Evolutionary conservation across 306 rosid species (phyloP).

Genomic region (Canavalia gladiata): DNA sequence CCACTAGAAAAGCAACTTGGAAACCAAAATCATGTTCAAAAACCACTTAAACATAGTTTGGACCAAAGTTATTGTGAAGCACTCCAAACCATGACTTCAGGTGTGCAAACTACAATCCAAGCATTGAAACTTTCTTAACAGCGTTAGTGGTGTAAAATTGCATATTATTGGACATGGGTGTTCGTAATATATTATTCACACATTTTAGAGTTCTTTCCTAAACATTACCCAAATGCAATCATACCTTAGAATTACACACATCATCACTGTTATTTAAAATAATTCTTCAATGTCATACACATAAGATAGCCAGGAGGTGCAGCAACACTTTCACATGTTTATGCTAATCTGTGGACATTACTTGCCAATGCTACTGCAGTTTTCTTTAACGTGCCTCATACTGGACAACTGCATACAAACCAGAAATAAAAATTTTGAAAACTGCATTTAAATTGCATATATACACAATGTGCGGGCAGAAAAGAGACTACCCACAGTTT

Average conservation of each 20-base stretch:
- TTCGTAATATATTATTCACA: no score
- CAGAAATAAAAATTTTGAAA: conserved; percentile 1
- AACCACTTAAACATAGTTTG: no score
- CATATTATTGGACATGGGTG: no score
- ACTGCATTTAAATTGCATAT: background rate
- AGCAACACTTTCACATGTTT: background rate
- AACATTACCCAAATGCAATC: no score
- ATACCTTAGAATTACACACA: background rate
- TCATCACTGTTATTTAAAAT: background rate
- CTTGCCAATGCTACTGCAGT: background rate
- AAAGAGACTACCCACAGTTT: background rate
- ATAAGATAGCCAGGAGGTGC: background rate
- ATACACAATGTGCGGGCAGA: background rate
- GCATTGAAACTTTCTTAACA: no score
- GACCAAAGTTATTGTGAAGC: no score
- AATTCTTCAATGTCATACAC: background rate
- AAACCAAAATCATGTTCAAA: no score
- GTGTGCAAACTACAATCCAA: no score
- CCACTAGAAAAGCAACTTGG: no score
- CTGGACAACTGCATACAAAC: conserved; percentile 58
- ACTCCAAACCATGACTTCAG: no score
- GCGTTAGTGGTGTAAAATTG: no score
- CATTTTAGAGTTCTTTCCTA: no score
- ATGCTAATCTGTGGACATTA: background rate
- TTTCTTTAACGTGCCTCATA: conserved; percentile 57